Conservation (phyloP, 352 stramenopile species). For the Globisporangium radiosum region DNA sequence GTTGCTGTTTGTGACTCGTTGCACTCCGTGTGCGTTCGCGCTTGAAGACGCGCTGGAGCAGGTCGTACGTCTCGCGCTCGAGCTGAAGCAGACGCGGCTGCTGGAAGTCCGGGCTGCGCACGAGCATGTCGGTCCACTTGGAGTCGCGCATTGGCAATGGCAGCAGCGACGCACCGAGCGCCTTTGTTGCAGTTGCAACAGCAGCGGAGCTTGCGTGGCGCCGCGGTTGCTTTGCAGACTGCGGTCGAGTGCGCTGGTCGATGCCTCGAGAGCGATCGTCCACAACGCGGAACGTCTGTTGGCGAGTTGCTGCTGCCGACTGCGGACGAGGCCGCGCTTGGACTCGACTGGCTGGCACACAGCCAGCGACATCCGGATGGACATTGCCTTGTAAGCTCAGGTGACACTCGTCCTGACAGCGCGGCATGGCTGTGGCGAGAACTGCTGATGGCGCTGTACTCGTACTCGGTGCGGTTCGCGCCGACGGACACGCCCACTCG, state of each 20-base stretch:
- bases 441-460: slow-evolving; percentile 2
- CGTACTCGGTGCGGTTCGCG: background rate
- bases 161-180: slow-evolving; percentile 2
- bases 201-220: background rate
- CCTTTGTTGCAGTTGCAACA: background rate
- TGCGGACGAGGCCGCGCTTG: slow-evolving; percentile 20
- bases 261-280: background rate
- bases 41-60: slow-evolving; percentile 31
- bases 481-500: slow-evolving; percentile 1
- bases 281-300: background rate
- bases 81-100: slow-evolving; percentile 24
- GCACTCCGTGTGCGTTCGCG: slow-evolving; percentile 6
- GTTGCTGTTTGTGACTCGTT: background rate
- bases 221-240: slow-evolving; percentile 10
- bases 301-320: slow-evolving; percentile 19
- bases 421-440: background rate
- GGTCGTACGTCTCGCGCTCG: slow-evolving; percentile 40
- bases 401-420: too few relatives aligned
- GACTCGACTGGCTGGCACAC: too few relatives aligned
- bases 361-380: background rate
- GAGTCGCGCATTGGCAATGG: slow-evolving; percentile 10
- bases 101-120: slow-evolving; percentile 28
- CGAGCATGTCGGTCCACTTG: slow-evolving; percentile 43
- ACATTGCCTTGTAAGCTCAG: slow-evolving; percentile 8
- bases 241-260: slow-evolving; percentile 2